Base-by-base conservation (phyloP, 1,139 yeast genomes). In the Geotrichum aggregatum region DNA sequence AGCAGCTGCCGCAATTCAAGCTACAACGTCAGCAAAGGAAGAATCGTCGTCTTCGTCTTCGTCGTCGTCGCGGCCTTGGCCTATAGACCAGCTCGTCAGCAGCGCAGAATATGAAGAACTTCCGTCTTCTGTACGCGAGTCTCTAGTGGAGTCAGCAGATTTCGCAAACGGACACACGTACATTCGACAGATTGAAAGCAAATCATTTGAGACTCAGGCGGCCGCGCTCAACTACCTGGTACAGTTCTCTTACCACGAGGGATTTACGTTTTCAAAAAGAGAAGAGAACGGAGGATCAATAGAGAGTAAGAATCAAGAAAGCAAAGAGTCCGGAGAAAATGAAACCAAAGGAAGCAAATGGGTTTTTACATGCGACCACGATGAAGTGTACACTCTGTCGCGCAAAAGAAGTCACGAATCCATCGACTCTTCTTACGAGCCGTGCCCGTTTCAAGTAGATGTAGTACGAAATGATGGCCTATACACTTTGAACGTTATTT, bases 161-260 rank as follows among this genome's bases (percentile, higher is more conserved):
- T 43, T 41, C 18, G 52, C 54, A 2, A 53, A 53, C 16, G 56
- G 56, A 10, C 49, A 43, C 34, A 53, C 54, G 3, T 44, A 53
- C 24, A 53, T 53, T 36, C 31, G 33, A 7, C 52, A 39, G 19
- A 38, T 53, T 8, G 43, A 47, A 26, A 26, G 50, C 10, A 44
- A 45, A 31, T 28, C 43, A 4, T 53, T 53, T 35, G 42, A 47
- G 7, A 34, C 48, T 18, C 26, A 34, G 16, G 19, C 34, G 19
- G 40, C 28, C 3, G 48, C 48, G 5, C 24, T 50, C 26, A 19
- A 44, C 16, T 50, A 46, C 39, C 22, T 53, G 6, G 38, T 30
- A 13, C 22, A n/a, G 10, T 53, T 50, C 24, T 44, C 50, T 4
- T 44, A 30, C 30, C 26, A 44, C 22, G 54, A 53, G 36, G 56